phyloP scores from a whole-genome alignment of 2,329 filamentous ascomycete genomes.

The Verticillium nubilum region DNA sequence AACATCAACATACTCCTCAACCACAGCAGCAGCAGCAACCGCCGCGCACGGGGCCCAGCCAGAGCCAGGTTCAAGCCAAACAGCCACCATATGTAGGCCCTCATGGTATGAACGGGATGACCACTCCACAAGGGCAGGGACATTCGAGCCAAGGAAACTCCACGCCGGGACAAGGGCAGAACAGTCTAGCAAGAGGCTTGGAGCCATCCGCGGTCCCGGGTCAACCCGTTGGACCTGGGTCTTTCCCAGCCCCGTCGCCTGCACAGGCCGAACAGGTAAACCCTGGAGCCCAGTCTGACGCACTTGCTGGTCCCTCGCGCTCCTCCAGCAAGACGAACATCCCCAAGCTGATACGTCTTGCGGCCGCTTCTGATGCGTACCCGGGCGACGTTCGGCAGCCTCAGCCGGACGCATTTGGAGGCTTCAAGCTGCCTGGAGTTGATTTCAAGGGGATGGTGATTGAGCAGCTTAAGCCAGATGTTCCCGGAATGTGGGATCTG shows the following conservation, averaged over 20 bases:
- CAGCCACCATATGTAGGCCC: conserved; percentile 42
- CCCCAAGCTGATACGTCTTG: conserved; percentile 29
- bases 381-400: conserved; percentile 45
- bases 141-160: conserved; percentile 38
- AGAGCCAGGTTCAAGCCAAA: conserved; percentile 36
- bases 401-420: conserved; percentile 54
- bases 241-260: conserved; percentile 43
- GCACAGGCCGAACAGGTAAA: conserved; percentile 33
- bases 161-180: conserved; percentile 38
- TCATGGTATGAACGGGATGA: conserved; percentile 42
- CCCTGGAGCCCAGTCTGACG: not conserved
- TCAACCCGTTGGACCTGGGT: conserved; percentile 25
- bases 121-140: conserved; percentile 35
- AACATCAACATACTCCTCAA: conserved; percentile 21
- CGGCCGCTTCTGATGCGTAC: conserved; percentile 46
- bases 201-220: conserved; percentile 37
- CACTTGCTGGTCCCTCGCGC: not conserved
- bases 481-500: conserved; percentile 70
- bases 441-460: conserved; percentile 62
- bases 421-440: conserved; percentile 63
- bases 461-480: conserved; percentile 63
- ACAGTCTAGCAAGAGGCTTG: conserved; percentile 45
- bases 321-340: not conserved
- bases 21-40: conserved; percentile 15
- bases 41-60: conserved; percentile 6